phyloP scores from a whole-genome alignment of 495 filamentous ascomycete genomes.

The Trichocladium uniseriatum region DNA sequence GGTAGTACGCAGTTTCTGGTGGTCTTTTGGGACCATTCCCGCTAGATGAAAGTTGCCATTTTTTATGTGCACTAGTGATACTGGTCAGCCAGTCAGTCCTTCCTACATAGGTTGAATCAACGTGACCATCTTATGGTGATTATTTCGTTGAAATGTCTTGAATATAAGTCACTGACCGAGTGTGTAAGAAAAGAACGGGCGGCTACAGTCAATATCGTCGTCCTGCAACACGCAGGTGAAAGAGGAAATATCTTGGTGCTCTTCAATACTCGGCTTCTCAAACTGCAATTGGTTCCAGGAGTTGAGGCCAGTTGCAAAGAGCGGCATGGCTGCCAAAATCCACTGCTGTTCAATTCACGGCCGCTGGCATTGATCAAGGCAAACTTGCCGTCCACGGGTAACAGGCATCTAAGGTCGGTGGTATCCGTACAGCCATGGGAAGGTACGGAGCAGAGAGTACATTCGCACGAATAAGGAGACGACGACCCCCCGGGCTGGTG shows the following conservation, averaged over 20 bases:
- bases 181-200: slow-evolving; percentile 30
- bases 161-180: slow-evolving; percentile 24
- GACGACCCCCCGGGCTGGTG: too few relatives aligned
- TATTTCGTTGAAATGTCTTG: too few relatives aligned
- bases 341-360: neutral
- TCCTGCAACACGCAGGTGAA: slow-evolving; percentile 32
- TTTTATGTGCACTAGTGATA: slow-evolving; percentile 9
- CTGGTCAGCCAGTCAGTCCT: too few relatives aligned
- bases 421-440: too few relatives aligned
- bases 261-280: slow-evolving; percentile 5
- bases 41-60: slow-evolving; percentile 4
- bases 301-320: slow-evolving; percentile 45
- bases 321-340: slow-evolving; percentile 25
- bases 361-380: too few relatives aligned
- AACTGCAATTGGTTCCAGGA: slow-evolving; percentile 41
- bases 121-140: too few relatives aligned
- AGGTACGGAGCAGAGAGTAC: too few relatives aligned
- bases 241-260: slow-evolving; percentile 32
- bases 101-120: too few relatives aligned
- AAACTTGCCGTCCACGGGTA: too few relatives aligned
- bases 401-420: too few relatives aligned
- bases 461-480: too few relatives aligned
- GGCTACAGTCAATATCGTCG: slow-evolving; percentile 20
- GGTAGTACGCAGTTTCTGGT: slow-evolving; percentile 6
- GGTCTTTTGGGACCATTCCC: slow-evolving; percentile 9